Percentiles rank a stretch among this genome's conserved stretches.
phyloP scores from a whole-genome alignment of 208 protist genomes.

The Phytomonas sp. region DNA sequence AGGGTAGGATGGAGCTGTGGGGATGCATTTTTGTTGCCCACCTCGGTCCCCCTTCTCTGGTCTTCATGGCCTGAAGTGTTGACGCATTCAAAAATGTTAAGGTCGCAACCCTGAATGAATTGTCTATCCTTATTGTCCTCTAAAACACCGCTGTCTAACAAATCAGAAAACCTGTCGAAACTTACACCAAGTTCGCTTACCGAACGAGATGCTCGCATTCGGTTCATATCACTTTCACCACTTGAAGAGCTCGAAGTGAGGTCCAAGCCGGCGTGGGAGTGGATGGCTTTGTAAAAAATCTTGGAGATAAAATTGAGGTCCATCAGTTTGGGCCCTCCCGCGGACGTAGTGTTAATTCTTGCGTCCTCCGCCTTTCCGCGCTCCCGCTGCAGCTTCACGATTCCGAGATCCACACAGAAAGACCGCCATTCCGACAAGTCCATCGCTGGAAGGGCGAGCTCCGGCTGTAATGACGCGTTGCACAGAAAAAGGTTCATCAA shows the following conservation, averaged over 20 bases:
- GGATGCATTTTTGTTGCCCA: neutral
- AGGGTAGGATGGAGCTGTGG: neutral
- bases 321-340: neutral
- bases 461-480: slow-evolving; percentile 33
- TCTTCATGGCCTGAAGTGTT: neutral
- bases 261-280: neutral
- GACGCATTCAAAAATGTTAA: neutral
- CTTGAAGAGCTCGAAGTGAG: neutral
- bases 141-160: neutral
- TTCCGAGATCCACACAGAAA: slow-evolving; percentile 54
- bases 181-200: neutral
- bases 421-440: slow-evolving; percentile 72
- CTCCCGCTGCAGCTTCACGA: slow-evolving; percentile 25
- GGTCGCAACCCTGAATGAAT: neutral
- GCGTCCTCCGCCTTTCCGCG: slow-evolving; percentile 5
- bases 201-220: neutral
- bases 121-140: neutral
- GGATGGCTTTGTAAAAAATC: neutral
- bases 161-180: neutral
- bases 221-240: neutral
- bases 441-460: slow-evolving; percentile 67
- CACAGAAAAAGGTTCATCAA: slow-evolving; percentile 60
- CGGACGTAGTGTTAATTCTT: neutral
- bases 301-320: slow-evolving; percentile 2
- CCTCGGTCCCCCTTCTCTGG: neutral